Base-by-base conservation (phyloP, 202 grass and related monocot genomes). In the Eragrostis tef region DNA sequence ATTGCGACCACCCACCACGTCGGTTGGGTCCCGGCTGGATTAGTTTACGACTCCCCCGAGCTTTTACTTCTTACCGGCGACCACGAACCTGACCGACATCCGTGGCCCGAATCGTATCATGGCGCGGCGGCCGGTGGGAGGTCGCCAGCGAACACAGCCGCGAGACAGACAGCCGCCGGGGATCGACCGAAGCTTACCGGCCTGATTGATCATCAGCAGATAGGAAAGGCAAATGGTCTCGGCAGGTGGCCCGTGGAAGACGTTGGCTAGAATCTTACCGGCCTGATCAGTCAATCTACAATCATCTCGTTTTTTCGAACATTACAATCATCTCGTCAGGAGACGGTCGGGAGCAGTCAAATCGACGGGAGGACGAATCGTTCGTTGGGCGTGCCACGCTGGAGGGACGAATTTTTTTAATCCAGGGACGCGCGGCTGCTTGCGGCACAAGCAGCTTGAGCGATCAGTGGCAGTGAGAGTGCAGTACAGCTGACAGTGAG, bases 401-500 rank as follows among this genome's bases (percentile, higher is more conserved):
- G 51, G 56, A 76, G 39, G n/a, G n/a, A n/a, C n/a, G n/a, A n/a
- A n/a, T n/a, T 46, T 46, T 16, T 76, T 76, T 9, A 61, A 26
- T 61, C 6, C 6, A 7, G 36, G 2, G 62, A 4, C 8, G 57
- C 42, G n/a, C 53, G 67, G 79, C 68, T 63, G 15, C 41, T 46
- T 70, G 51, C 46, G 57, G 22, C 57, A 27, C 63, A 80, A 71
- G 79, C 47, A 48, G 31, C 31, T 34, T 34, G 31, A 34, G 31
- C 11, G 41, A 2, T 12, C 19, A 39, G 17, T 11, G 27, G 26
- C 16, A 73, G 51, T 36, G 5, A 4, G 42, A 63, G 66, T 47
- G 79, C 57, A 50, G 70, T 74, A 57, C 71, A 43, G 16, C 20
- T 83, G 71, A 75, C 60, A 83, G 81, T 2, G 81, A 67, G 60